These are phyloP conservation scores for Pterocarpus santalinus DNA, from an alignment of 306 rosid species.

Conservation along the genomic window DNA sequence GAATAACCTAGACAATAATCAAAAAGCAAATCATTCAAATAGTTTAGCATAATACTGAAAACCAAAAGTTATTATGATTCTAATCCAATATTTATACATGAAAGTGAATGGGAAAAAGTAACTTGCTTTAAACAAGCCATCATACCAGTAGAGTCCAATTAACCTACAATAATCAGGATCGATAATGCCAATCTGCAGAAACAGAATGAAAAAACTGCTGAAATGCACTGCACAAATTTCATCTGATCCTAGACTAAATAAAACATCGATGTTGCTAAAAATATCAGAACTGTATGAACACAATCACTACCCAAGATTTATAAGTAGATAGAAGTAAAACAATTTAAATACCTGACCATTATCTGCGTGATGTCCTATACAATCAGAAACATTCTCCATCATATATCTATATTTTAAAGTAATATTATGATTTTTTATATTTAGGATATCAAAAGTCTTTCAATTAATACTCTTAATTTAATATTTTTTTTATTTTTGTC, in stretches of 20 bases:
- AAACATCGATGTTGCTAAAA: too few species aligned
- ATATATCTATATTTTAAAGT: constrained; percentile 77
- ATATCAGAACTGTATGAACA: too few species aligned
- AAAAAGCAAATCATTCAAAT: constrained; percentile 27
- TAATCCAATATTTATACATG: background rate
- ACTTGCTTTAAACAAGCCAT: constrained; percentile 88
- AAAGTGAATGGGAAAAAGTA: constrained; percentile 26
- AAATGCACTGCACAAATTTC: too few species aligned
- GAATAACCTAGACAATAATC: constrained; percentile 77
- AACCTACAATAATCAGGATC: constrained; percentile 98
- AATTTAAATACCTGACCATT: constrained; percentile 82
- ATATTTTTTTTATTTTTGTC: too few species aligned
- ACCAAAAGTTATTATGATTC: too few species aligned
- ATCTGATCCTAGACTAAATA: too few species aligned
- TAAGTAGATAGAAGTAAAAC: constrained; percentile 13
- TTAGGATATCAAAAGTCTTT: too few species aligned
- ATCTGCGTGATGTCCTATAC: constrained; percentile 94
- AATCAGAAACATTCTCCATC: constrained; percentile 97
- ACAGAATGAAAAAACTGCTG: constrained; percentile 28
- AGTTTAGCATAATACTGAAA: too few species aligned
- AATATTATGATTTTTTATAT: too few species aligned
- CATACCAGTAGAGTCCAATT: constrained; percentile 95
- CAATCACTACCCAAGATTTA: constrained; percentile 20
- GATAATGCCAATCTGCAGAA: constrained; percentile 95
- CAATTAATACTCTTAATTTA: too few species aligned